These are phyloP conservation scores for Colletotrichum salicis DNA, from an alignment of 2,329 filamentous ascomycete genomes.

Conservation along the genomic window DNA sequence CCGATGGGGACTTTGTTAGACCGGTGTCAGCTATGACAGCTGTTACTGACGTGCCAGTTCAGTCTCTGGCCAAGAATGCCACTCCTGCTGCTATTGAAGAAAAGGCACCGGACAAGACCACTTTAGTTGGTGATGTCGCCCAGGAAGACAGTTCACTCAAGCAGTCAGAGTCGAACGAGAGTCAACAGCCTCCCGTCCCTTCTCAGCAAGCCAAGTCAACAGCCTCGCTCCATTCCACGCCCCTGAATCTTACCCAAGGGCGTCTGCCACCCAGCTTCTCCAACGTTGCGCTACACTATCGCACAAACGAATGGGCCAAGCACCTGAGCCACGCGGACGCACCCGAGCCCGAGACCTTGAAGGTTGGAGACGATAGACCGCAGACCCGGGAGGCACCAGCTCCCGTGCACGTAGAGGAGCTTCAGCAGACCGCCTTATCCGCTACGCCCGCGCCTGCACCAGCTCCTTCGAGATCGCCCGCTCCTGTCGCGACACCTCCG, in stretches of 20 bases:
- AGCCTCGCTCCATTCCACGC: constrained; percentile 54
- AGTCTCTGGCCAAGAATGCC: constrained; percentile 32
- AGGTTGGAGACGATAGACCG: constrained; percentile 54
- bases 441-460: constrained; percentile 57
- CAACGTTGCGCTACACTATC: constrained; percentile 81
- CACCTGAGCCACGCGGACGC: constrained; percentile 82
- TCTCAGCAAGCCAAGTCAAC: constrained; percentile 53
- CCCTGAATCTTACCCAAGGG: constrained; percentile 65
- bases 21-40: constrained; percentile 39
- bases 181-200: constrained; percentile 32
- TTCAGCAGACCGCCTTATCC: constrained; percentile 71
- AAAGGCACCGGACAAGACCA: constrained; percentile 38
- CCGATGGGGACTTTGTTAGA: neutral
- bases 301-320: constrained; percentile 97
- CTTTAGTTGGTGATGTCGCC: constrained; percentile 12
- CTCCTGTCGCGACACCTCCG: constrained; percentile 39
- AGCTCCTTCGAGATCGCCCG: constrained; percentile 39
- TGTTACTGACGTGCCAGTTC: constrained; percentile 38
- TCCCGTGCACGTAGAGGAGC: constrained; percentile 71
- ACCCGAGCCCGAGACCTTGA: constrained; percentile 72
- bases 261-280: constrained; percentile 78
- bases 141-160: constrained; percentile 30
- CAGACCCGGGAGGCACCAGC: constrained; percentile 61
- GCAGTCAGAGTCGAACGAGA: constrained; percentile 23
- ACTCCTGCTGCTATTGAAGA: constrained; percentile 34